Percentiles rank a stretch among this genome's conserved stretches.
phyloP scores from a whole-genome alignment of 768 basidiomycete species.

The Leccinum barrowsii region DNA sequence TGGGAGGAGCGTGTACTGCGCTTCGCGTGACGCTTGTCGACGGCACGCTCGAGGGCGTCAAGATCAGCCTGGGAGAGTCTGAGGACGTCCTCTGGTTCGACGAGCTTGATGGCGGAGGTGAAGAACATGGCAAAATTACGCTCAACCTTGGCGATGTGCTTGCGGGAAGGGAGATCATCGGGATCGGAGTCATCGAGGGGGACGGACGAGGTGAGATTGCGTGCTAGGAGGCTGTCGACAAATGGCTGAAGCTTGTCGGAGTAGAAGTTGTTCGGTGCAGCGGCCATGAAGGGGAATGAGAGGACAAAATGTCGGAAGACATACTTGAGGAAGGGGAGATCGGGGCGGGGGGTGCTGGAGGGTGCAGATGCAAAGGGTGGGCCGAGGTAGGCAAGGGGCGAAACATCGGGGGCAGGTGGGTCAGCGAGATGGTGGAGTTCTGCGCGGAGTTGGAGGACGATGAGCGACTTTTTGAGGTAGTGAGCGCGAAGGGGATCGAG shows the following conservation, averaged over 20 bases:
- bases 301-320: slow-evolving; percentile 91
- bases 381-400: slow-evolving; percentile 82
- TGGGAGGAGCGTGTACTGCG: slow-evolving; percentile 44
- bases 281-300: slow-evolving; percentile 91
- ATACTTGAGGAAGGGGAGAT: slow-evolving; percentile 86
- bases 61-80: slow-evolving; percentile 84
- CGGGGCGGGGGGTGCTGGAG: slow-evolving; percentile 51
- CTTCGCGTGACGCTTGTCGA: slow-evolving; percentile 58
- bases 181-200: slow-evolving; percentile 58
- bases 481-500: slow-evolving; percentile 91
- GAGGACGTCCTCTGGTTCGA: slow-evolving; percentile 85
- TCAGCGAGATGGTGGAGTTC: slow-evolving; percentile 72
- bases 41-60: slow-evolving; percentile 68
- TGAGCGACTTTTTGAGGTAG: slow-evolving; percentile 95
- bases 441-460: slow-evolving; percentile 78
- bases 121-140: slow-evolving; percentile 82
- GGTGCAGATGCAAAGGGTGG: slow-evolving; percentile 78
- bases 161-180: slow-evolving; percentile 59
- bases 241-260: slow-evolving; percentile 95
- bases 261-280: slow-evolving; percentile 90
- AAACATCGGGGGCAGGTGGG: slow-evolving; percentile 37
- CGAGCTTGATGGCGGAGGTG: slow-evolving; percentile 76
- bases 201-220: slow-evolving; percentile 66
- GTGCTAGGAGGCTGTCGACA: slow-evolving; percentile 73
- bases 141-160: slow-evolving; percentile 74